A percentile compares a stretch with the other conserved stretches of the same genome.
Conservation (phyloP, 768 basidiomycete genomes). For the Boletus patriciae region DNA sequence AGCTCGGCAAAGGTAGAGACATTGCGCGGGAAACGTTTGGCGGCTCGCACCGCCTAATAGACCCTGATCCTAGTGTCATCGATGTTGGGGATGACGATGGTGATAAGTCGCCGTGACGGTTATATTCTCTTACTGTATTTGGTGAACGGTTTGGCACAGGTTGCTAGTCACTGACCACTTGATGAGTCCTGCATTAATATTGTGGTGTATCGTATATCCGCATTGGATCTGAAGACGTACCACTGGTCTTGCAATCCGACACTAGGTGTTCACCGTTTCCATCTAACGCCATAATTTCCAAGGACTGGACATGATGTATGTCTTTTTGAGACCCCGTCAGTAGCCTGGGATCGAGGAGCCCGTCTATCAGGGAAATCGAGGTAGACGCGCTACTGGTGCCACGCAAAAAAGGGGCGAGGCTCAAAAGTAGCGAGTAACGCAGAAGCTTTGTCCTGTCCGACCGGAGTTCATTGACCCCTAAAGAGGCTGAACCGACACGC, state of each 20-base stretch:
- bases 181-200: not conserved
- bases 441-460: too few species aligned
- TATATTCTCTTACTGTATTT: not conserved
- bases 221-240: not conserved
- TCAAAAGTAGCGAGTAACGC: too few species aligned
- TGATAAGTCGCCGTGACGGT: constrained; percentile 2
- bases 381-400: too few species aligned
- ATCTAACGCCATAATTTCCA: too few species aligned
- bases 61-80: constrained; percentile 6
- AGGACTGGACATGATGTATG: too few species aligned
- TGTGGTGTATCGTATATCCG: not conserved
- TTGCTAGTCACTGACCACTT: not conserved
- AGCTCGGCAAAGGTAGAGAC: constrained; percentile 50
- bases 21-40: constrained; percentile 48
- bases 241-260: not conserved
- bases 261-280: too few species aligned
- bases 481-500: not conserved
- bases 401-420: too few species aligned
- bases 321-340: too few species aligned
- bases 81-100: constrained; percentile 19
- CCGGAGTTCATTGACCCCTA: not conserved
- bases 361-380: too few species aligned
- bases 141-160: not conserved
- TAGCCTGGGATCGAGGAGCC: too few species aligned
- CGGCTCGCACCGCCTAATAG: constrained; percentile 4